These are phyloP conservation scores for Adiantum capillusveneris DNA, from an alignment of 75 land plant genomes.

Conservation along the genomic window DNA sequence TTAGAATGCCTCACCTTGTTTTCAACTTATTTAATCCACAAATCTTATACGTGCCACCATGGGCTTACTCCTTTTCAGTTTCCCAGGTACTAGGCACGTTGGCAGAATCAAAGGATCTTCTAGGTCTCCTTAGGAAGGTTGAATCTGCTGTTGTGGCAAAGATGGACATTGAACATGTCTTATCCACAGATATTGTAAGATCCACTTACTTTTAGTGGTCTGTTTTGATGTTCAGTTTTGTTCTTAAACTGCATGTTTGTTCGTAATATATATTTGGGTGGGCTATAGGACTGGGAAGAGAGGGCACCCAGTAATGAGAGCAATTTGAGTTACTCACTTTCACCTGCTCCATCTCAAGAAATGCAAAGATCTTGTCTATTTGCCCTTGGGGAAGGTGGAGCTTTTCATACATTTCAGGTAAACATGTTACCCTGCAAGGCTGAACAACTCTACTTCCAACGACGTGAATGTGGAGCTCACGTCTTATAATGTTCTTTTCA, in stretches of 20 bases:
- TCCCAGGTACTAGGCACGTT: not conserved
- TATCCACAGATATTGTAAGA: too few species aligned
- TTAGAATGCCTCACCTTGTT: too few species aligned
- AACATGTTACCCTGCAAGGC: too few species aligned
- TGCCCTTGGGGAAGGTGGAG: not conserved
- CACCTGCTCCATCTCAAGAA: too few species aligned
- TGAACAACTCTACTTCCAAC: too few species aligned
- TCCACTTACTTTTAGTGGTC: not conserved
- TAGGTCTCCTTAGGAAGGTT: not conserved
- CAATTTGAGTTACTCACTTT: not conserved
- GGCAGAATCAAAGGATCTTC: not conserved
- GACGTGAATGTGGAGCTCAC: too few species aligned
- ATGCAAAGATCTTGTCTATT: not conserved
- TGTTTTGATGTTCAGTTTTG: not conserved
- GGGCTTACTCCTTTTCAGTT: not conserved
- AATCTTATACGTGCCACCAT: not conserved
- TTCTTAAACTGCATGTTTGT: not conserved
- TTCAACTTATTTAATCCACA: too few species aligned
- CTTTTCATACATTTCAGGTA: not conserved
- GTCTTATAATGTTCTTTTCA: too few species aligned
- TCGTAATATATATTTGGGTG: too few species aligned
- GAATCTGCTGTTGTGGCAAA: not conserved
- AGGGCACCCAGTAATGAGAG: not conserved
- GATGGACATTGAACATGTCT: too few species aligned
- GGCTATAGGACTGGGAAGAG: not conserved